Conservation (phyloP, 495 filamentous ascomycete species). For the Apodospora peruviana region DNA sequence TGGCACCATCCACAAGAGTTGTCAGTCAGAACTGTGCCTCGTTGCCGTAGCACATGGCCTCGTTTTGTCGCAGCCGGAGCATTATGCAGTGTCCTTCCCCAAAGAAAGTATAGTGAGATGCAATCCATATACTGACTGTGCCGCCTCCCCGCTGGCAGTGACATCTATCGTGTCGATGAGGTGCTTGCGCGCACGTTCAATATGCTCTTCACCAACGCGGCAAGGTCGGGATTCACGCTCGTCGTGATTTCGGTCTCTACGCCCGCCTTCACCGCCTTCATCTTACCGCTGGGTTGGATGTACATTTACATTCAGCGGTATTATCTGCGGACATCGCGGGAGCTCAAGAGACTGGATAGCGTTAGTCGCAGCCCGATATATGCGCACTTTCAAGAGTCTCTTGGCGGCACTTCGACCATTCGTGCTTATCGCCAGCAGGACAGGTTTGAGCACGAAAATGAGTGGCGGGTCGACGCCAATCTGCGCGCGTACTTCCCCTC, state of each 20-base stretch:
- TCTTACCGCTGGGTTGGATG: slow-evolving; percentile 71
- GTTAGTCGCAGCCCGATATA: slow-evolving; percentile 93
- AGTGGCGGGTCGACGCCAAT: slow-evolving; percentile 97
- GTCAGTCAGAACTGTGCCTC: slow-evolving; percentile 10
- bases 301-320: slow-evolving; percentile 96
- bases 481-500: slow-evolving; percentile 94
- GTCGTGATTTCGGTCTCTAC: slow-evolving; percentile 76
- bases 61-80: slow-evolving; percentile 5
- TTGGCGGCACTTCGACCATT: slow-evolving; percentile 94
- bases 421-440: slow-evolving; percentile 87
- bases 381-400: slow-evolving; percentile 96
- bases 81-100: slow-evolving; percentile 2
- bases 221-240: slow-evolving; percentile 79
- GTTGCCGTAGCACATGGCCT: slow-evolving; percentile 10
- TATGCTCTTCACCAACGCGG: slow-evolving; percentile 88
- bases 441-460: slow-evolving; percentile 87
- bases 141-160: slow-evolving; percentile 47
- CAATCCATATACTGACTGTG: slow-evolving; percentile 25
- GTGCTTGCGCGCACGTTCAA: slow-evolving; percentile 88
- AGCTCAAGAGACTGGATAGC: slow-evolving; percentile 94
- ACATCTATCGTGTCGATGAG: slow-evolving; percentile 94
- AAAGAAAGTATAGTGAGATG: neutral
- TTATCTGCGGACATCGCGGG: slow-evolving; percentile 92
- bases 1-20: slow-evolving; percentile 9
- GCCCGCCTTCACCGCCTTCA: slow-evolving; percentile 73